These are phyloP conservation scores for Rhododendron simsii DNA, from an alignment of 148 eudicot genomes.

Conservation along the genomic window DNA sequence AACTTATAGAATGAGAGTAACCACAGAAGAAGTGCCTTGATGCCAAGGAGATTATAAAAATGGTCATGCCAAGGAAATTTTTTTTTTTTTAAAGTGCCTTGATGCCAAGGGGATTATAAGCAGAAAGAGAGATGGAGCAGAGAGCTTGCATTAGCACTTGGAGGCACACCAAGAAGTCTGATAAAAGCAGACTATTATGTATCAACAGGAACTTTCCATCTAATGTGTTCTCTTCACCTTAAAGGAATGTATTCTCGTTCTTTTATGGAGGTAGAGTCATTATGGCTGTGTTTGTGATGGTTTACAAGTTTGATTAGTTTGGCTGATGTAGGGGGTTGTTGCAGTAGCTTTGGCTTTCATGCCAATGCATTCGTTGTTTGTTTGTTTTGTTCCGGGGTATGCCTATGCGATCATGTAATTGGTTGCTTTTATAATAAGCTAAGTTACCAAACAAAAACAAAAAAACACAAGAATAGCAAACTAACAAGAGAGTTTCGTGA, in stretches of 20 bases:
- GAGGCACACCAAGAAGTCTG: neutral
- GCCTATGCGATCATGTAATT: neutral
- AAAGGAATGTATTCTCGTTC: neutral
- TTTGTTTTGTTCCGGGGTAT: neutral
- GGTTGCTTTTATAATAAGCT: neutral
- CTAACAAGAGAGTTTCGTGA: neutral
- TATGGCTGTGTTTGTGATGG: neutral
- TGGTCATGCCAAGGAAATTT: neutral
- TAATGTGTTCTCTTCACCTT: neutral
- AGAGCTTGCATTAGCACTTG: neutral
- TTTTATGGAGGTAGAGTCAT: neutral
- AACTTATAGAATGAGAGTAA: neutral
- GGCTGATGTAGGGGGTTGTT: neutral
- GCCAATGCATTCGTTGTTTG: neutral
- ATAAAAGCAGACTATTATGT: neutral
- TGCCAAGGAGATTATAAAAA: neutral
- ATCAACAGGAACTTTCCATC: neutral
- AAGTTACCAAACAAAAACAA: neutral
- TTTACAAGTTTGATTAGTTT: neutral
- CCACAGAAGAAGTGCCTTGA: neutral
- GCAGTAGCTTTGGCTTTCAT: neutral
- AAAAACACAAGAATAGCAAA: neutral
- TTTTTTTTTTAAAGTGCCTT: neutral
- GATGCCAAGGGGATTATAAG: neutral
- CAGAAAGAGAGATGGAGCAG: neutral